A percentile compares a stretch with the other conserved stretches of the same genome.
These are phyloP conservation scores for Chrysosphaeria jannelii DNA, from an alignment of 2,329 filamentous ascomycete species.

Conservation along the genomic window DNA sequence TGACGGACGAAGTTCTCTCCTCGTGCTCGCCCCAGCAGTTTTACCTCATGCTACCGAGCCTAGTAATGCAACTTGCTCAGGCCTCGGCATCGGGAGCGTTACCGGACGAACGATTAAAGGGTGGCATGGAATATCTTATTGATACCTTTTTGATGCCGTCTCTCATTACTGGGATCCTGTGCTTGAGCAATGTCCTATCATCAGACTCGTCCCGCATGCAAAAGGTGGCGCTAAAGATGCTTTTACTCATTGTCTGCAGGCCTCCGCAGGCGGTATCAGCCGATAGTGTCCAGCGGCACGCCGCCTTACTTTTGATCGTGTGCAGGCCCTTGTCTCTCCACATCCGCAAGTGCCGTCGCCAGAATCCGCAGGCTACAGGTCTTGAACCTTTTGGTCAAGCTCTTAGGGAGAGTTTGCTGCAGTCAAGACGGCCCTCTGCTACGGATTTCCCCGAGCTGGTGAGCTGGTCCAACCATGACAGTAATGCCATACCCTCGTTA, in stretches of 20 bases:
- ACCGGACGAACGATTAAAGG: slow-evolving; percentile 37
- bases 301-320: too few species aligned
- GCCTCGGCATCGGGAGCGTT: slow-evolving; percentile 36
- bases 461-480: slow-evolving; percentile 29
- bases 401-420: slow-evolving; percentile 26
- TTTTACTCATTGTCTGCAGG: slow-evolving; percentile 42
- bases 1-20: slow-evolving; percentile 55
- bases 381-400: slow-evolving; percentile 37
- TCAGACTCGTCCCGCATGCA: slow-evolving; percentile 30
- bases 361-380: slow-evolving; percentile 34
- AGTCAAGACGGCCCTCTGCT: slow-evolving; percentile 28
- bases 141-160: slow-evolving; percentile 59
- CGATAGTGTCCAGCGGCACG: too few species aligned
- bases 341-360: too few species aligned
- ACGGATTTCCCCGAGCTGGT: slow-evolving; percentile 37
- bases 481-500: too few species aligned
- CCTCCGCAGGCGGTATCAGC: too few species aligned
- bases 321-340: too few species aligned
- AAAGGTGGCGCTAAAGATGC: slow-evolving; percentile 36
- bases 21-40: slow-evolving; percentile 61
- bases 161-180: slow-evolving; percentile 40
- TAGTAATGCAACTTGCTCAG: slow-evolving; percentile 46
- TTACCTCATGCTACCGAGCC: slow-evolving; percentile 44
- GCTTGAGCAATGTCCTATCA: slow-evolving; percentile 40
- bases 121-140: slow-evolving; percentile 50